Evolutionary conservation across 805 yeast genomes (phyloP).

Genomic region (Saccharomycopsis malanga): DNA sequence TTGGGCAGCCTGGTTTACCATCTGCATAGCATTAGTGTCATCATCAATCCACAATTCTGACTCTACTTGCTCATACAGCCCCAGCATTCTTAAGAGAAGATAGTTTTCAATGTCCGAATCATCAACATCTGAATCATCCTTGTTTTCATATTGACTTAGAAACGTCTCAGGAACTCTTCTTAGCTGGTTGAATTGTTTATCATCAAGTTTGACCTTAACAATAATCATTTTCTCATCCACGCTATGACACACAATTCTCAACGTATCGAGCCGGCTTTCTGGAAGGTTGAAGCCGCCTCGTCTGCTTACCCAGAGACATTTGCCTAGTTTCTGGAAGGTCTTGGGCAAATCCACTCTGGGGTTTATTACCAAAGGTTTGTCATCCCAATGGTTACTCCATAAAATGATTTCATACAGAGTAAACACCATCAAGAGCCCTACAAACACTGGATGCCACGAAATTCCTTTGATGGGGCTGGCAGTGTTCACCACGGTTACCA

Average conservation of each 20-base stretch:
- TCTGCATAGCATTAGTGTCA: conserved; percentile 16
- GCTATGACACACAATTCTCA: not conserved
- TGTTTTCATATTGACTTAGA: not conserved
- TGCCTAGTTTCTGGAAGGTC: too few relatives aligned
- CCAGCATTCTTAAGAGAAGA: too few relatives aligned
- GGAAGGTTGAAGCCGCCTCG: not conserved
- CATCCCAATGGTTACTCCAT: conserved; percentile 11
- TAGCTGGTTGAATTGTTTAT: not conserved
- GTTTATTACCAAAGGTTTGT: not conserved
- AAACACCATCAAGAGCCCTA: conserved; percentile 8
- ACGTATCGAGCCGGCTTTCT: too few relatives aligned
- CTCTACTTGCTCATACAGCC: not conserved
- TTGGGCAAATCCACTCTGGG: too few relatives aligned
- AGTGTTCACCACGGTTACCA: not conserved
- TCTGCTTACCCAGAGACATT: too few relatives aligned
- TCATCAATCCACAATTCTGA: conserved; percentile 12
- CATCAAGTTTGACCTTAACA: not conserved
- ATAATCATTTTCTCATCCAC: not conserved
- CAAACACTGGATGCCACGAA: conserved; percentile 15
- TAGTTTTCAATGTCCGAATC: too few relatives aligned
- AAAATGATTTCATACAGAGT: conserved; percentile 5
- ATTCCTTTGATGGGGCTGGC: not conserved
- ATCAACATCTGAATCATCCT: too few relatives aligned
- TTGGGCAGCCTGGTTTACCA: conserved; percentile 12
- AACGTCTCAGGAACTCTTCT: not conserved